phyloP scores from a whole-genome alignment of 2,329 filamentous ascomycete species.

The Trichoderma semiorbis region DNA sequence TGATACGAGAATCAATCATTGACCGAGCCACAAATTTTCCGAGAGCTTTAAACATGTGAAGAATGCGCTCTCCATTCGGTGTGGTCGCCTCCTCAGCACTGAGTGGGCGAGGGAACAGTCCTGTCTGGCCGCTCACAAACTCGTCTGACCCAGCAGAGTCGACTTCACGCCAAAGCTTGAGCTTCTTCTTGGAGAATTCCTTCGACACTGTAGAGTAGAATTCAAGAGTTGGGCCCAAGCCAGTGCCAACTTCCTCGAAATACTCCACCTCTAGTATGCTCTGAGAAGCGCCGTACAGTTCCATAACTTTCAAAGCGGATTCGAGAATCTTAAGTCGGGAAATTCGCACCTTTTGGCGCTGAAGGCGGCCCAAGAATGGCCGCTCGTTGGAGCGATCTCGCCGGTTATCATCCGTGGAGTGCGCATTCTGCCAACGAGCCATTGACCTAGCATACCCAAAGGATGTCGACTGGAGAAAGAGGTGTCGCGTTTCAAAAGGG shows the following conservation, averaged over 20 bases:
- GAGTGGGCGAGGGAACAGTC: conserved; percentile 89
- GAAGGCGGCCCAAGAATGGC: conserved; percentile 84
- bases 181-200: conserved; percentile 95
- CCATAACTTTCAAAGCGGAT: conserved; percentile 97
- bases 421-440: conserved; percentile 93
- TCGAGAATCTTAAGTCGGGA: conserved; percentile 92
- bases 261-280: conserved; percentile 97
- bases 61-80: conserved; percentile 80
- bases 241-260: conserved; percentile 97
- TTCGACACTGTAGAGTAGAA: conserved; percentile 98
- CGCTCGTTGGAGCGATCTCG: conserved; percentile 85
- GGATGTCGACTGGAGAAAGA: conserved; percentile 96
- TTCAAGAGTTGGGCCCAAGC: conserved; percentile 89
- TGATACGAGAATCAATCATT: conserved; percentile 97
- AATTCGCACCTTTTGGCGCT: conserved; percentile 97
- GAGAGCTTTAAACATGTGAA: conserved; percentile 86
- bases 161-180: conserved; percentile 93
- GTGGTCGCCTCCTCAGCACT: conserved; percentile 69
- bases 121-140: conserved; percentile 78
- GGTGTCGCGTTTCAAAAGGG: conserved; percentile 92
- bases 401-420: conserved; percentile 74
- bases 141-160: conserved; percentile 71
- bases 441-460: conserved; percentile 98
- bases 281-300: conserved; percentile 93
- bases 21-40: conserved; percentile 97